phyloP scores from a whole-genome alignment of 768 basidiomycete species.

The Boletellus ananas region DNA sequence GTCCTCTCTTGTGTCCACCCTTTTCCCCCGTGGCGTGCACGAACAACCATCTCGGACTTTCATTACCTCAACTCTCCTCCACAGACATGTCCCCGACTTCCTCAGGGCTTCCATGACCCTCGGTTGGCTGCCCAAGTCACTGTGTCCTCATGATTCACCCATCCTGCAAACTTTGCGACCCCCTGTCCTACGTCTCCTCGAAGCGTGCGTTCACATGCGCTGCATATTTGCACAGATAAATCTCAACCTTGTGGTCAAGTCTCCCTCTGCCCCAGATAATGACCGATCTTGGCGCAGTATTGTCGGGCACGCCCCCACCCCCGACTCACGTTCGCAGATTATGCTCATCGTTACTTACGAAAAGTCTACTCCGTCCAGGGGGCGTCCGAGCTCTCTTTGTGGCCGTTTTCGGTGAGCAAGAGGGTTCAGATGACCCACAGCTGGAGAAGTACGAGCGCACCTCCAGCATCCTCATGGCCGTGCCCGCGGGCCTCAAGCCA shows the following conservation, averaged over 20 bases:
- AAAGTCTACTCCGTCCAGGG: slow-evolving; percentile 64
- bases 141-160: slow-evolving; percentile 36
- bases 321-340: slow-evolving; percentile 53
- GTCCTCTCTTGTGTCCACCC: slow-evolving; percentile 41
- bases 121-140: slow-evolving; percentile 68
- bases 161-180: slow-evolving; percentile 48
- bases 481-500: slow-evolving; percentile 52
- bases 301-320: slow-evolving; percentile 41
- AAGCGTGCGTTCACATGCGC: slow-evolving; percentile 48
- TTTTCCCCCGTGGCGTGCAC: slow-evolving; percentile 53
- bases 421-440: slow-evolving; percentile 46
- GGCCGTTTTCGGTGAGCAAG: slow-evolving; percentile 66
- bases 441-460: slow-evolving; percentile 74
- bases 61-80: slow-evolving; percentile 55
- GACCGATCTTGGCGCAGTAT: slow-evolving; percentile 55
- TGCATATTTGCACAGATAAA: slow-evolving; percentile 7
- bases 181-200: slow-evolving; percentile 52
- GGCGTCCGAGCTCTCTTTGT: slow-evolving; percentile 68
- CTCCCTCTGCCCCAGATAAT: slow-evolving; percentile 65
- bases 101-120: slow-evolving; percentile 58
- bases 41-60: slow-evolving; percentile 51
- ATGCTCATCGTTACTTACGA: slow-evolving; percentile 61
- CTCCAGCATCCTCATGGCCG: slow-evolving; percentile 56
- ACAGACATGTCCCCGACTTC: slow-evolving; percentile 56
- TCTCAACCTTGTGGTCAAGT: slow-evolving; percentile 30